Evolutionary conservation across 805 yeast species (phyloP).

Genomic region (Maudiozyma bulderi): DNA sequence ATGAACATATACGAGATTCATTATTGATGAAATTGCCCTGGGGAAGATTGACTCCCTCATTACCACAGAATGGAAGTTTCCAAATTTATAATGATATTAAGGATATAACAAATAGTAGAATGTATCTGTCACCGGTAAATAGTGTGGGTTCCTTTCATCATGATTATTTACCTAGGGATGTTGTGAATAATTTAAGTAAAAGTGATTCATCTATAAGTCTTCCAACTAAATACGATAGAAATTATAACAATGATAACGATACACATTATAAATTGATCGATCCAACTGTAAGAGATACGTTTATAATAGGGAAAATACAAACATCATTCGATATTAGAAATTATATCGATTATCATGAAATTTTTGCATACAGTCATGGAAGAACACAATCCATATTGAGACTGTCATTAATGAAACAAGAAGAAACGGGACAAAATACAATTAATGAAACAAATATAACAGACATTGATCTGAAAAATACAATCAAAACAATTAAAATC

Average conservation of each 20-base stretch:
- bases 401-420: conserved; percentile 4
- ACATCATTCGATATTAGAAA: conserved; percentile 17
- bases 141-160: conserved; percentile 8
- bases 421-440: background rate
- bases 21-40: conserved; percentile 12
- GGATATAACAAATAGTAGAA: conserved; percentile 5
- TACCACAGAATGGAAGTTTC: conserved; percentile 7
- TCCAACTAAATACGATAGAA: background rate
- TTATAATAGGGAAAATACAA: conserved; percentile 15
- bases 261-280: conserved; percentile 7
- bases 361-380: conserved; percentile 19
- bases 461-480: conserved; percentile 26
- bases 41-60: conserved; percentile 11
- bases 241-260: background rate
- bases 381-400: conserved; percentile 11
- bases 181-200: conserved; percentile 7
- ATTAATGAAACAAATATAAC: background rate
- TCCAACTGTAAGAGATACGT: conserved; percentile 14
- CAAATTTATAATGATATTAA: conserved; percentile 15
- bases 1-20: conserved; percentile 8
- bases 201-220: background rate
- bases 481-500: conserved; percentile 35
- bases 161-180: conserved; percentile 16
- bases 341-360: conserved; percentile 12
- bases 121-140: conserved; percentile 10